These are phyloP conservation scores for Wickerhamiella slavikovae DNA, from an alignment of 805 yeast genomes.

Conservation along the genomic window DNA sequence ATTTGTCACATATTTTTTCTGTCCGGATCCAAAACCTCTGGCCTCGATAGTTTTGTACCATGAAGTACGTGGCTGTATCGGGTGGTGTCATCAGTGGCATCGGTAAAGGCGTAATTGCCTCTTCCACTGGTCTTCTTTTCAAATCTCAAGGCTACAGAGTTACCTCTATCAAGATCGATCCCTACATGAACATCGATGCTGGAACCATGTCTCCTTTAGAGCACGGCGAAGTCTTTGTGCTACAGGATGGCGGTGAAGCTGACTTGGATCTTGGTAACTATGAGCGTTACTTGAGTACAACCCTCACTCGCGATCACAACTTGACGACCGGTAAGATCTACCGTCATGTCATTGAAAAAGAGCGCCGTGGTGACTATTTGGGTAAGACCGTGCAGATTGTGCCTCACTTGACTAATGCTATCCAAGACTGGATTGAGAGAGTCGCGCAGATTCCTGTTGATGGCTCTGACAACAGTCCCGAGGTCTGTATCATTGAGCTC, in stretches of 20 bases:
- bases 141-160: conserved; percentile 89
- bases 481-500: conserved; percentile 86
- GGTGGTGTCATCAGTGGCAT: conserved; percentile 99
- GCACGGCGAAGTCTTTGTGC: conserved; percentile 96
- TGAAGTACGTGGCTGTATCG: conserved; percentile 98
- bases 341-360: conserved; percentile 80
- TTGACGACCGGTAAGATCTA: conserved; percentile 97
- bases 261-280: conserved; percentile 96
- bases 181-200: conserved; percentile 97
- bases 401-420: conserved; percentile 92
- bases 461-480: conserved; percentile 70
- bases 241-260: conserved; percentile 97
- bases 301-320: conserved; percentile 84
- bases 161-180: conserved; percentile 95
- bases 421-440: conserved; percentile 95
- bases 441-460: conserved; percentile 89
- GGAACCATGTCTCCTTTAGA: conserved; percentile 99
- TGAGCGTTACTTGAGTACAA: conserved; percentile 87
- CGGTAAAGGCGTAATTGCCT: conserved; percentile 95
- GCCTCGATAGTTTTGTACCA: too few species aligned
- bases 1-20: too few species aligned
- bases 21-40: too few species aligned
- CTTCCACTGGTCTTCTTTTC: conserved; percentile 86
- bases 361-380: conserved; percentile 88
- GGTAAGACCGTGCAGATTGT: conserved; percentile 99